phyloP scores from a whole-genome alignment of 2,329 filamentous ascomycete genomes.

The Pyrenophora seminiperda region DNA sequence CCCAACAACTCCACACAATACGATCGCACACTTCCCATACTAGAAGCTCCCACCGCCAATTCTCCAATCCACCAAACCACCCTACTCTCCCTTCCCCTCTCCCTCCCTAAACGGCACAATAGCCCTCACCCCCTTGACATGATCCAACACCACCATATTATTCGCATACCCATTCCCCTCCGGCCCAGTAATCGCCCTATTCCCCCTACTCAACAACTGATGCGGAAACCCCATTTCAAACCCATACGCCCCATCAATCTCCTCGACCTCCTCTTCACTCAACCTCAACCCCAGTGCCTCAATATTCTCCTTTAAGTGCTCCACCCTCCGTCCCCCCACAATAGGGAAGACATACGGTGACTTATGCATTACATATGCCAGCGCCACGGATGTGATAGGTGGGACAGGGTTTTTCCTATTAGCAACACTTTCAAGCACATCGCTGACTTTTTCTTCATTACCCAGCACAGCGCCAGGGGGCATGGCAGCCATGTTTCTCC shows the following conservation, averaged over 20 bases:
- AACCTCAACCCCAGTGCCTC: background rate
- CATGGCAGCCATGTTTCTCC: conserved; percentile 45
- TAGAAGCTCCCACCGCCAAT: too few relatives aligned
- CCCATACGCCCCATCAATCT: conserved; percentile 52
- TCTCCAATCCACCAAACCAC: too few relatives aligned
- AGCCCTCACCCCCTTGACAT: conserved; percentile 29
- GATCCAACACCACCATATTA: conserved; percentile 30
- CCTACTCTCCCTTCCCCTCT: conserved; percentile 11
- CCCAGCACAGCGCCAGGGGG: too few relatives aligned
- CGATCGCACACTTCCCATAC: too few relatives aligned
- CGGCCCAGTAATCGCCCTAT: conserved; percentile 30
- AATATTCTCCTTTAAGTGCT: conserved; percentile 61
- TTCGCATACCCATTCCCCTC: conserved; percentile 31
- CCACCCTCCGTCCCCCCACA: conserved; percentile 69
- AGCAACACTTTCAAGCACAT: conserved; percentile 2
- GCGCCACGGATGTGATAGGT: conserved; percentile 58
- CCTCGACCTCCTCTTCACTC: background rate
- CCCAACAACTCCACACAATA: too few relatives aligned
- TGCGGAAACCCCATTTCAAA: conserved; percentile 72
- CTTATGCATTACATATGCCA: conserved; percentile 24
- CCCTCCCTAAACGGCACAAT: conserved; percentile 35
- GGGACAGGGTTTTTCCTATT: background rate
- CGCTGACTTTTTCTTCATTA: conserved; percentile 58
- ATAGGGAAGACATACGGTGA: conserved; percentile 75
- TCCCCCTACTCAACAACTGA: conserved; percentile 24